These are phyloP conservation scores for Fusarium neocosmosporiellum DNA, from an alignment of 2,329 filamentous ascomycete genomes.

Conservation along the genomic window DNA sequence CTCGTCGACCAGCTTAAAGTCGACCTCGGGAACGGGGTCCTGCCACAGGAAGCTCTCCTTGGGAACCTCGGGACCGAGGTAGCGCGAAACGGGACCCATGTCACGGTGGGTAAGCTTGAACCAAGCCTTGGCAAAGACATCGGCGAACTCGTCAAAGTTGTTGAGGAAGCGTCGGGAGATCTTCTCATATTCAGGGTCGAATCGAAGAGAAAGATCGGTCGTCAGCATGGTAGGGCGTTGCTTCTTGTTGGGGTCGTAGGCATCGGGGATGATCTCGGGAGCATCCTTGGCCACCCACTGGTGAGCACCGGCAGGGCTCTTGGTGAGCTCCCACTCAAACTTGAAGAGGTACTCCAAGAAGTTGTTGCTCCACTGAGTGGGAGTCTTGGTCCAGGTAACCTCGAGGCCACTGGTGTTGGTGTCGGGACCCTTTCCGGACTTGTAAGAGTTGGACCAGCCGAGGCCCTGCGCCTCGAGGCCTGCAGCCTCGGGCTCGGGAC, in stretches of 20 bases:
- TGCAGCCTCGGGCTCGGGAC: conserved; percentile 74
- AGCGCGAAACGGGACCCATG: conserved; percentile 77
- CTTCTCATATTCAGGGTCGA: conserved; percentile 82
- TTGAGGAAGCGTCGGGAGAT: conserved; percentile 77
- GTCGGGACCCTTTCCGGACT: conserved; percentile 75
- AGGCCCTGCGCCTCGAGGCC: conserved; percentile 74
- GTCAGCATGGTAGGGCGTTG: conserved; percentile 32
- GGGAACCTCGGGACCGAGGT: conserved; percentile 80
- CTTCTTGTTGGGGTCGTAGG: conserved; percentile 34
- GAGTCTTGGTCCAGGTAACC: conserved; percentile 82
- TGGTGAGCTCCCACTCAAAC: conserved; percentile 81
- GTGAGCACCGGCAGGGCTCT: conserved; percentile 80
- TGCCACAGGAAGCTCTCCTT: conserved; percentile 79
- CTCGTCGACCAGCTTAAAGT: conserved; percentile 70
- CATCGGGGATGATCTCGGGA: conserved; percentile 51
- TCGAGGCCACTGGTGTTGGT: conserved; percentile 82
- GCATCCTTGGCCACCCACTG: conserved; percentile 77
- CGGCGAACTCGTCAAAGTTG: conserved; percentile 75
- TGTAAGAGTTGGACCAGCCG: conserved; percentile 75
- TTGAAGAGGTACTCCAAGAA: conserved; percentile 83
- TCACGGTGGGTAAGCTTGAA: conserved; percentile 88
- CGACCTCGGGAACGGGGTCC: conserved; percentile 72
- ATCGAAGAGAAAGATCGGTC: conserved; percentile 69
- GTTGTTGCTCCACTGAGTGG: conserved; percentile 73
- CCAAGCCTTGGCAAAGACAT: conserved; percentile 80